Evolutionary conservation across 441 rosid genomes (phyloP).

Genomic region (Raphanus hybrid): DNA sequence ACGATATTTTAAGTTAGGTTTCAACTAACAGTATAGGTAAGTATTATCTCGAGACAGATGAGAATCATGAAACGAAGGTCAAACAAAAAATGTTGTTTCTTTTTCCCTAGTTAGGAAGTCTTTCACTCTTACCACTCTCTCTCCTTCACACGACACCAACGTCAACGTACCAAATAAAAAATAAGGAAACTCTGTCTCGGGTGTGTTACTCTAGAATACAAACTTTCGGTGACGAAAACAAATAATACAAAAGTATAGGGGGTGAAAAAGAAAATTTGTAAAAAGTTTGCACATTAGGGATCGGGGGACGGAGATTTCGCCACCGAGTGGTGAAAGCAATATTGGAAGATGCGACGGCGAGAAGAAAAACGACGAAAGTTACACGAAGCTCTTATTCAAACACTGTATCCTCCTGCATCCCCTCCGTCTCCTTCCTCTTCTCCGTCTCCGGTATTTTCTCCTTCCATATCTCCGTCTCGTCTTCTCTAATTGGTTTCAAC

Average conservation of each 20-base stretch:
- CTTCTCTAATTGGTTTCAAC: neutral
- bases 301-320: conserved; percentile 2
- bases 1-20: neutral
- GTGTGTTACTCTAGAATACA: neutral
- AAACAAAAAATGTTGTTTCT: neutral
- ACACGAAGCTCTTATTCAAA: conserved; percentile 65
- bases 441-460: conserved; percentile 1
- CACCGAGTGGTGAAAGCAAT: neutral
- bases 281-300: neutral
- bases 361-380: conserved; percentile 66
- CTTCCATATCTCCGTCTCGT: too few species aligned
- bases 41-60: neutral
- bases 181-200: neutral
- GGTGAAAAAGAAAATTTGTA: neutral
- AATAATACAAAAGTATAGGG: neutral
- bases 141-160: conserved; percentile 7
- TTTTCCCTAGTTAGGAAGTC: neutral
- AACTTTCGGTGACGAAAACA: neutral
- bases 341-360: conserved; percentile 56
- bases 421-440: conserved; percentile 31
- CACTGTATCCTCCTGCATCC: conserved; percentile 65
- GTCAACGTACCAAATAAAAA: neutral
- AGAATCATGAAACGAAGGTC: conserved; percentile 10
- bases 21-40: neutral
- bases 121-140: neutral